phyloP scores from a whole-genome alignment of 163 green algal genomes.

The Volvox carteri region DNA sequence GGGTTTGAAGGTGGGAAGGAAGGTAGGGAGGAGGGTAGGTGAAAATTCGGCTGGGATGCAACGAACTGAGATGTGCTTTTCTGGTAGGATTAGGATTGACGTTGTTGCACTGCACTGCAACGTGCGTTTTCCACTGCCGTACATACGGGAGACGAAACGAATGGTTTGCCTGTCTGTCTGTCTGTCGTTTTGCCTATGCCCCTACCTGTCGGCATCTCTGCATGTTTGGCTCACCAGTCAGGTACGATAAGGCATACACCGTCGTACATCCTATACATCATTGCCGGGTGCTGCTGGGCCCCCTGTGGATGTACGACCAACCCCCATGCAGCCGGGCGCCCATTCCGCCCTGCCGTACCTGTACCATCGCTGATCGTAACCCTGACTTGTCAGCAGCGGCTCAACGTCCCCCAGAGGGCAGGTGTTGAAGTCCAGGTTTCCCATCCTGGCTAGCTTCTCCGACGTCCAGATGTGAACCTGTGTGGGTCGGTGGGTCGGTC shows the following conservation, averaged over 20 bases:
- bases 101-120: neutral
- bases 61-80: neutral
- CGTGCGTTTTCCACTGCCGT: neutral
- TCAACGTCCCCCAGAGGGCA: neutral
- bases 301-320: neutral
- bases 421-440: neutral
- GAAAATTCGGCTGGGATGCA: neutral
- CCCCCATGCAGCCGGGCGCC: no score
- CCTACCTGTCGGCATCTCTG: neutral
- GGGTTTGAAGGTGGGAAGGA: neutral
- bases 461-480: constrained; percentile 8
- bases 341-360: neutral
- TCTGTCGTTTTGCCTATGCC: neutral
- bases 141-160: neutral
- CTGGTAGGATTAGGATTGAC: neutral
- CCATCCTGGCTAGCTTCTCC: neutral
- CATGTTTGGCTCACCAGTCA: neutral
- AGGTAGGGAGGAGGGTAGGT: neutral
- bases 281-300: neutral
- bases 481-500: neutral
- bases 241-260: neutral
- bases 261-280: neutral
- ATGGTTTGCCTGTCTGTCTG: no score
- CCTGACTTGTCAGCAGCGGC: neutral
- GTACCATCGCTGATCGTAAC: constrained; percentile 27